phyloP scores from a whole-genome alignment of 2,329 filamentous ascomycete species.

The Trichoderma koningii region DNA sequence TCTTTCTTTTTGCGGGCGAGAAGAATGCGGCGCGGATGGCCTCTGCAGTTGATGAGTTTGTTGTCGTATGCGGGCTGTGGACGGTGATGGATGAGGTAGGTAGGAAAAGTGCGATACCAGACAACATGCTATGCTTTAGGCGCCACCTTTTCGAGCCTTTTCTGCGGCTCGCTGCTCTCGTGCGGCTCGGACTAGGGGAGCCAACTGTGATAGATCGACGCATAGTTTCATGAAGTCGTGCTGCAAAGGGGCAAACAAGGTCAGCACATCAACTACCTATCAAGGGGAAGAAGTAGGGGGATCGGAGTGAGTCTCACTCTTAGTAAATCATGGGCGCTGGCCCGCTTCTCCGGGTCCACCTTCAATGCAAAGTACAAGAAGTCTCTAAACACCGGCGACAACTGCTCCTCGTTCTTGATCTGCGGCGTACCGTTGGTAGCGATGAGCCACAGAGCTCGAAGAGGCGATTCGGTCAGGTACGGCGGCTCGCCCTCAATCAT shows the following conservation, averaged over 20 bases:
- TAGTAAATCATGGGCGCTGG: constrained; percentile 89
- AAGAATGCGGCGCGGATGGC: not conserved
- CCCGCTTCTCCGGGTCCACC: constrained; percentile 95
- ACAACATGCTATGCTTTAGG: constrained; percentile 13
- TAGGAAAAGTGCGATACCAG: not conserved
- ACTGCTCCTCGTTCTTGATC: constrained; percentile 87
- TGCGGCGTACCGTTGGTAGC: constrained; percentile 93
- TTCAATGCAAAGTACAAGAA: constrained; percentile 92
- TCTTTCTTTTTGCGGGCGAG: not conserved
- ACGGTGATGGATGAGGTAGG: not conserved
- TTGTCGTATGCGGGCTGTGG: not conserved
- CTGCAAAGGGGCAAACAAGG: constrained; percentile 45
- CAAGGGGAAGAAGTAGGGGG: not conserved
- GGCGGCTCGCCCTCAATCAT: constrained; percentile 99
- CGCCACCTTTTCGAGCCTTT: constrained; percentile 65
- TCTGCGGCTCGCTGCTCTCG: constrained; percentile 84
- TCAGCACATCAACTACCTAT: constrained; percentile 31
- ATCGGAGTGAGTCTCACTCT: constrained; percentile 70
- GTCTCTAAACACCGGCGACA: constrained; percentile 82
- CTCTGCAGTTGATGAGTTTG: not conserved
- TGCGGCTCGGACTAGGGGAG: constrained; percentile 84
- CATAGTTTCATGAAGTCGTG: constrained; percentile 80
- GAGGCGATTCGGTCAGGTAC: constrained; percentile 90
- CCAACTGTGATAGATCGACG: constrained; percentile 72
- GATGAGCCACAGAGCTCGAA: constrained; percentile 92